Conservation (phyloP, 2,329 filamentous ascomycete genomes). For the Botrytis medusae region DNA sequence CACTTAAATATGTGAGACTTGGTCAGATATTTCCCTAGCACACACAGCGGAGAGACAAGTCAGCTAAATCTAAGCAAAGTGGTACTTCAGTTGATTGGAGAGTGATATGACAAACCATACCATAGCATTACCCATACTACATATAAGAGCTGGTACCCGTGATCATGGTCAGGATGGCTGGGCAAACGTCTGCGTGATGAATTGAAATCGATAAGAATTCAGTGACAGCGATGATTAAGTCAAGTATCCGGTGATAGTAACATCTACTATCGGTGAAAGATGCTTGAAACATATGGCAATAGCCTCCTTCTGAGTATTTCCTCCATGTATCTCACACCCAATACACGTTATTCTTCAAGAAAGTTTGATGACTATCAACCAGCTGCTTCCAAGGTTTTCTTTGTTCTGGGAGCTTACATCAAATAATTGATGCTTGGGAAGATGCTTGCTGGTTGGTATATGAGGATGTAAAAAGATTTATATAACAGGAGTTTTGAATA, state of each 20-base stretch:
- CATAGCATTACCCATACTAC: too few relatives aligned
- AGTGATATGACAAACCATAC: too few relatives aligned
- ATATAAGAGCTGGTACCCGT: too few relatives aligned
- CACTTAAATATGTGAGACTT: background rate
- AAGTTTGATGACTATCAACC: rapidly evolving
- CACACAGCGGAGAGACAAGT: background rate
- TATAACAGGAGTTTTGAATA: background rate
- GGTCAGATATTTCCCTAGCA: rapidly evolving
- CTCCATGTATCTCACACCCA: background rate
- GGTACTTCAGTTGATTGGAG: too few relatives aligned
- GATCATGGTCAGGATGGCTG: too few relatives aligned
- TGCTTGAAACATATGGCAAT: background rate
- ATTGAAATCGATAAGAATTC: background rate
- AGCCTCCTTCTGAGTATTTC: background rate
- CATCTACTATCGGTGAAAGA: background rate
- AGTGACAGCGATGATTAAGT: background rate
- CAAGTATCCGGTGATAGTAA: background rate
- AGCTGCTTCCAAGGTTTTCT: rapidly evolving
- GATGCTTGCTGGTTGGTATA: too few relatives aligned
- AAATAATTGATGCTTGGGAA: background rate
- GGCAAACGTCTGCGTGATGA: background rate
- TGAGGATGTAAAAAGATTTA: background rate
- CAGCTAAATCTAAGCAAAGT: too few relatives aligned
- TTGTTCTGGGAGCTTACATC: rapidly evolving
- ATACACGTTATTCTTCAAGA: background rate